phyloP scores from a whole-genome alignment of 1,284 basidiomycete species.

The Tylopilus orsonianus region DNA sequence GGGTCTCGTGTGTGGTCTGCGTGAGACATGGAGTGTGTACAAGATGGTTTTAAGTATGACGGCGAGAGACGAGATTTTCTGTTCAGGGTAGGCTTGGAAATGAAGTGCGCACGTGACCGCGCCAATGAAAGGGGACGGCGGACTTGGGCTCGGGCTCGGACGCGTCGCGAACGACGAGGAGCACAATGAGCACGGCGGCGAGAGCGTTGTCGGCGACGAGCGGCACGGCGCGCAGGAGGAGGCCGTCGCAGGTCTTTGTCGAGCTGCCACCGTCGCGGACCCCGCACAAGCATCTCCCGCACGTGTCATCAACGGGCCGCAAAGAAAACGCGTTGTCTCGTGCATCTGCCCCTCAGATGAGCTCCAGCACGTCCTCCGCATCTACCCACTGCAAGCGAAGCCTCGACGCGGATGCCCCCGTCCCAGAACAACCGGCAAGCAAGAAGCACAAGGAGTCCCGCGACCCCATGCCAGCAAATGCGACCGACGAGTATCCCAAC shows the following conservation, averaged over 20 bases:
- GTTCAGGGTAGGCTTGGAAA: conserved; percentile 28
- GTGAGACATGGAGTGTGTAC: conserved; percentile 73
- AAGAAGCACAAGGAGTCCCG: conserved; percentile 37
- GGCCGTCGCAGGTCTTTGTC: conserved; percentile 51
- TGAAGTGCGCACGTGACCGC: conserved; percentile 29
- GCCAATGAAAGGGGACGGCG: conserved; percentile 23
- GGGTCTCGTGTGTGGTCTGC: conserved; percentile 93
- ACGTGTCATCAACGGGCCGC: conserved; percentile 36
- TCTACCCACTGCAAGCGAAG: conserved; percentile 44
- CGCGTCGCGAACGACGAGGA: conserved; percentile 26
- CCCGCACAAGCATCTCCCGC: conserved; percentile 26
- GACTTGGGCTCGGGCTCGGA: conserved; percentile 9
- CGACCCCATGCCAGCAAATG: conserved; percentile 13
- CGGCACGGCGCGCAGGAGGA: conserved; percentile 28
- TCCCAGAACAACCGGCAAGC: conserved; percentile 16
- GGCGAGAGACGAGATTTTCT: conserved; percentile 21
- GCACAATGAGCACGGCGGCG: conserved; percentile 16
- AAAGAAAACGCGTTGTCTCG: conserved; percentile 60
- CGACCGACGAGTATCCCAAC: conserved; percentile 35
- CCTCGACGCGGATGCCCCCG: conserved; percentile 21
- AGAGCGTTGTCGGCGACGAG: conserved; percentile 19
- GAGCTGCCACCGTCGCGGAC: conserved; percentile 50
- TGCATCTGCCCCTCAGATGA: conserved; percentile 35
- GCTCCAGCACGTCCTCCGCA: conserved; percentile 27
- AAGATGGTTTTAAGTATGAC: neutral